Percentiles rank a stretch among this genome's conserved stretches.
Evolutionary conservation across 371 early-diverging fungal genomes (phyloP).

Genomic region (Nosema bombycis): DNA sequence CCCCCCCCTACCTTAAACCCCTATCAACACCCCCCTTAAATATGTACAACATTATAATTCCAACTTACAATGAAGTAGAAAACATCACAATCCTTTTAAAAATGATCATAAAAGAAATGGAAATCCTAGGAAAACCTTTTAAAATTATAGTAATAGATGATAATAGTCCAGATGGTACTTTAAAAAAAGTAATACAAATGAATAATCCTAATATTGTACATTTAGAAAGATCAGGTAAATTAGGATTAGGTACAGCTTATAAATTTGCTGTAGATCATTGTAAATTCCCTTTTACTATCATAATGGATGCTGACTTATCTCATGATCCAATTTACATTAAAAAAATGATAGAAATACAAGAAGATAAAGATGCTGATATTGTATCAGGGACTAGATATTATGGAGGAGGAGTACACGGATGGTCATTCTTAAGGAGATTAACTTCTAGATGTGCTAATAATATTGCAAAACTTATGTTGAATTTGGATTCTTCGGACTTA

Average conservation of each 20-base stretch:
- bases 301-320: constrained; percentile 97
- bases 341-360: constrained; percentile 69
- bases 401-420: constrained; percentile 88
- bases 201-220: constrained; percentile 68
- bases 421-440: constrained; percentile 89
- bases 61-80: constrained; percentile 94
- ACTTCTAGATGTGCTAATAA: constrained; percentile 92
- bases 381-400: constrained; percentile 80
- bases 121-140: constrained; percentile 73
- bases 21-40: not conserved
- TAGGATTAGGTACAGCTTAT: constrained; percentile 92
- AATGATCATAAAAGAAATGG: constrained; percentile 77
- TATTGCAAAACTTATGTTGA: constrained; percentile 78
- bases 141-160: constrained; percentile 95
- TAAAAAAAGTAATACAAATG: constrained; percentile 75
- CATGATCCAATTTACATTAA: constrained; percentile 94
- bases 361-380: constrained; percentile 76
- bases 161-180: constrained; percentile 91
- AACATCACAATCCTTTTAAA: constrained; percentile 85
- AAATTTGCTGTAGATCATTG: constrained; percentile 84
- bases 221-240: constrained; percentile 85
- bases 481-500: constrained; percentile 78
- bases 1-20: no score
- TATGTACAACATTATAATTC: constrained; percentile 67
- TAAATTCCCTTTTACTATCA: constrained; percentile 82